Evolutionary conservation across 805 yeast genomes (phyloP), one percentile per base, ranked within the genome.

Genomic region (Kazachstania kunashirensis): DNA sequence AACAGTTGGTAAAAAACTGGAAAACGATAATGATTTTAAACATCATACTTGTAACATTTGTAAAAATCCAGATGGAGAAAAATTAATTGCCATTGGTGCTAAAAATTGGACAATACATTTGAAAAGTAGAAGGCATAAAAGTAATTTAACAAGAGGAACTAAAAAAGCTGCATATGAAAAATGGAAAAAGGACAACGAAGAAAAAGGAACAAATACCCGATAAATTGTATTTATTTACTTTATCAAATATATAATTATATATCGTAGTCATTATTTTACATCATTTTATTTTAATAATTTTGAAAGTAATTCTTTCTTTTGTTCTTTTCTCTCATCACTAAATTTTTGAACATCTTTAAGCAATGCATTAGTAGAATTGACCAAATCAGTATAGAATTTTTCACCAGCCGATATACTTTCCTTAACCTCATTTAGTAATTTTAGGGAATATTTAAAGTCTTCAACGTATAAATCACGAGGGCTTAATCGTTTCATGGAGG

Each of bases 11-110:
- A n/a, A 34, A 13, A 26, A 39, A 17, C 25, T 29, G 24, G 37
- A 35, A 13, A 37, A 35, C 3, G 27, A 37, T 3, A 47, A 48
- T 8, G 56, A 52, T 18, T 83, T 94, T 92, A 67, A 72, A 36
- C 94, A 84, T 43, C 71, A 63, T 48, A 59, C 59, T 14, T 89
- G 98, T 55, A 71, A 72, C 1, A 56, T 67, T 1, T 89, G 98
- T 53, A 59, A 56, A 6, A 79, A 75, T 44, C 62, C 65, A 24
- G 65, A 67, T 4, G 75, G 76, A 1, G 66, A 74, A 3, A 67
- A 72, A 1, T 55, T 80, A 11, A 67, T 85, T 0, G 70, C 81
- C 1, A 75, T 92, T 6, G 96, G 96, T 0, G 76, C 72, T 34
- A 71, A 73, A 1, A 79, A 70, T 34, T 84, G 84, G 79, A 56